Evolutionary conservation across 2,329 filamentous ascomycete species (phyloP).

Genomic region (Fusarium mexicanum): DNA sequence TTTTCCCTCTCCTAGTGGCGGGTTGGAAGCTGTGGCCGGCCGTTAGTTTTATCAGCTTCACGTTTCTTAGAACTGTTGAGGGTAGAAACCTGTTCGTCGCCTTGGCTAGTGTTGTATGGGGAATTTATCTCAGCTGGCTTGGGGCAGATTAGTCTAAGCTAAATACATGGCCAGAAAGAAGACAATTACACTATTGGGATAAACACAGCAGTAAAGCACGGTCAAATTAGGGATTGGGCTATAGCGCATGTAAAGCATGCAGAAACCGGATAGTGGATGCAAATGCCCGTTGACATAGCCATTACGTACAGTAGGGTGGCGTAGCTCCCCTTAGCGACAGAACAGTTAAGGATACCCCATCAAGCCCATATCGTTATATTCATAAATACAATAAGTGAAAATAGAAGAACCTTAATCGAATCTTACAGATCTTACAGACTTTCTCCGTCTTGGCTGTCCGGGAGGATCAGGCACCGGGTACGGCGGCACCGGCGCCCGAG

Average conservation of each 20-base stretch:
- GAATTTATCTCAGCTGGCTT: neutral
- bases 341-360: fast-evolving
- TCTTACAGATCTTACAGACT: neutral
- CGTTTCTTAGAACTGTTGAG: neutral
- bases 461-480: neutral
- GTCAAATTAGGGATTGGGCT: no score
- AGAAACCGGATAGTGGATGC: no score
- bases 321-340: no score
- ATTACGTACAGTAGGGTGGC: no score
- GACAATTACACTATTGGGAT: no score
- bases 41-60: neutral
- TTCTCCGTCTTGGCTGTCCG: neutral
- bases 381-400: fast-evolving
- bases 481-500: neutral
- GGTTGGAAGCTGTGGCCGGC: neutral
- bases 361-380: no score
- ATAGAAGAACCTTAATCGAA: no score
- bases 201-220: no score
- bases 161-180: no score
- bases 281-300: no score
- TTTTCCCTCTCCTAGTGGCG: neutral
- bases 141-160: neutral
- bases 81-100: neutral
- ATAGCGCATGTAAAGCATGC: no score
- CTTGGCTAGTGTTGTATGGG: neutral